Conservation (phyloP, 768 basidiomycete species). For the Phaffia tasmanica region DNA sequence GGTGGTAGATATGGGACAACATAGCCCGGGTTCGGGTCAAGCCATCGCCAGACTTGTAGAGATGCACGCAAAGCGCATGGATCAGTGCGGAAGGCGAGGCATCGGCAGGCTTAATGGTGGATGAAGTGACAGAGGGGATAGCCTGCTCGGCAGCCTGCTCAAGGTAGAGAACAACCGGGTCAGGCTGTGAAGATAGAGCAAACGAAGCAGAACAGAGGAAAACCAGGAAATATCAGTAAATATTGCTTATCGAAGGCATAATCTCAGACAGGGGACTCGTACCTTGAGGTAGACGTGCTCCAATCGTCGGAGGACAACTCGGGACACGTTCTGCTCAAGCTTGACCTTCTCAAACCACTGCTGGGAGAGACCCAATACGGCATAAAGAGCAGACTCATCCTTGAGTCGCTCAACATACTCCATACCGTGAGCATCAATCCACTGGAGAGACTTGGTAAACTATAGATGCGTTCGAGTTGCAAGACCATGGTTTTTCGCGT, state of each 20-base stretch:
- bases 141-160: conserved; percentile 57
- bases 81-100: conserved; percentile 63
- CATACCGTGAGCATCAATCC: conserved; percentile 96
- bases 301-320: conserved; percentile 85
- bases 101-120: conserved; percentile 48
- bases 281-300: conserved; percentile 99
- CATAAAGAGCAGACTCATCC: conserved; percentile 89
- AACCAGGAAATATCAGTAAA: background rate
- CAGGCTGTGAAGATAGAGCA: conserved; percentile 51
- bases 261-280: conserved; percentile 18
- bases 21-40: conserved; percentile 91
- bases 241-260: background rate
- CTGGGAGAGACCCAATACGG: conserved; percentile 84
- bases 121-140: conserved; percentile 39
- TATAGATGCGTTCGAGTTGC: conserved; percentile 14
- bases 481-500: too few species aligned
- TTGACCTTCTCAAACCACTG: conserved; percentile 74
- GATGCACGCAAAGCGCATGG: conserved; percentile 75
- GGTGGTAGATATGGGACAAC: conserved; percentile 94
- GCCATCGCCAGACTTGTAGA: conserved; percentile 84
- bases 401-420: conserved; percentile 95
- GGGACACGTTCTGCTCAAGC: conserved; percentile 64
- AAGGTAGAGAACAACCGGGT: conserved; percentile 79
- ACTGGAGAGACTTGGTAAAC: conserved; percentile 92
- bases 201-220: background rate